phyloP scores from a whole-genome alignment of 2,329 filamentous ascomycete genomes.

The Fusarium domesticum region DNA sequence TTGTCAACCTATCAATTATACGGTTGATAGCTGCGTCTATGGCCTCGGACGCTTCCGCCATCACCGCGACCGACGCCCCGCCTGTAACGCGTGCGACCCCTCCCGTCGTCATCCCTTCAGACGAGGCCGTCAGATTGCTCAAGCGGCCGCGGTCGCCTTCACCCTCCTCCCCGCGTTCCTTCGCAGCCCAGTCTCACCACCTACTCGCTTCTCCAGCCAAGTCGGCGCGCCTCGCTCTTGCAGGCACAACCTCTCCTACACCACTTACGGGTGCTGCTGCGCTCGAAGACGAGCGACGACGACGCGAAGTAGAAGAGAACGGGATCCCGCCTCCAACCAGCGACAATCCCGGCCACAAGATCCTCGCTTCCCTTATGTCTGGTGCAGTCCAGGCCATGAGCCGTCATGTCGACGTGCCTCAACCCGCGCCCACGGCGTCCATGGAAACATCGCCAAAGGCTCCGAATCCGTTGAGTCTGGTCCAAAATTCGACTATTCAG shows the following conservation, averaged over 20 bases:
- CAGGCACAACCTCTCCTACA: conserved; percentile 43
- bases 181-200: conserved; percentile 27
- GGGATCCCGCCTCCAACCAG: conserved; percentile 44
- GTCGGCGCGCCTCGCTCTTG: conserved; percentile 48
- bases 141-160: conserved; percentile 50
- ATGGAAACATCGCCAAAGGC: conserved; percentile 43
- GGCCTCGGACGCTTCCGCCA: conserved; percentile 52
- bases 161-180: conserved; percentile 38
- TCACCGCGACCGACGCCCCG: conserved; percentile 53
- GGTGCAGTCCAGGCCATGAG: conserved; percentile 52
- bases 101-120: conserved; percentile 38
- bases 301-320: conserved; percentile 41
- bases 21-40: conserved; percentile 38
- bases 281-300: conserved; percentile 51
- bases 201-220: conserved; percentile 52
- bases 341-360: conserved; percentile 54
- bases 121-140: conserved; percentile 39
- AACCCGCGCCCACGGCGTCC: conserved; percentile 41
- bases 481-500: conserved; percentile 34
- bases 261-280: conserved; percentile 53
- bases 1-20: conserved; percentile 20
- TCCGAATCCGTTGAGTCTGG: conserved; percentile 33
- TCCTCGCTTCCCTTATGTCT: conserved; percentile 53
- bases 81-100: conserved; percentile 36
- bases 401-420: conserved; percentile 53